A percentile compares a stretch with the other conserved stretches of the same genome.
Evolutionary conservation across 1,284 basidiomycete species (phyloP).

Genomic region (Fomitiporia mediterranea): DNA sequence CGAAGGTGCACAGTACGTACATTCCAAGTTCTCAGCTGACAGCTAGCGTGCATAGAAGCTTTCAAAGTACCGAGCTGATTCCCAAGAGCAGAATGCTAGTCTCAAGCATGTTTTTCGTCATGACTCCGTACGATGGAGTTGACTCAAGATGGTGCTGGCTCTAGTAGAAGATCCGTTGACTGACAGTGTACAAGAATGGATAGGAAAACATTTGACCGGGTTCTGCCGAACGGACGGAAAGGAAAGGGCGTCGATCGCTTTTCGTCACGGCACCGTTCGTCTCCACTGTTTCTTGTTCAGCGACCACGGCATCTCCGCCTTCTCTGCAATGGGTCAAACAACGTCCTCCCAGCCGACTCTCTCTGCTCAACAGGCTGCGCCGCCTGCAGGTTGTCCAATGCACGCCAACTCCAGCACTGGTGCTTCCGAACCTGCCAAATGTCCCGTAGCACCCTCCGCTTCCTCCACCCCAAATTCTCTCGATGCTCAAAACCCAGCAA

Average conservation of each 20-base stretch:
- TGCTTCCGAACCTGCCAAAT: constrained; percentile 10
- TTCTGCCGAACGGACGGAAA: neutral
- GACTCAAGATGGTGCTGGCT: too few species aligned
- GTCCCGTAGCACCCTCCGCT: constrained; percentile 11
- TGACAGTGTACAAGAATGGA: neutral
- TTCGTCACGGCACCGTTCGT: neutral
- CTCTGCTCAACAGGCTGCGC: neutral
- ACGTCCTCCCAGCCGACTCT: constrained; percentile 13
- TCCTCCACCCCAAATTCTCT: neutral
- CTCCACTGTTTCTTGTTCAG: neutral
- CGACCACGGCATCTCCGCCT: neutral
- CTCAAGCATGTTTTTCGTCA: too few species aligned
- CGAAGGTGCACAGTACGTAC: too few species aligned
- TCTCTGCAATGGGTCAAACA: constrained; percentile 15
- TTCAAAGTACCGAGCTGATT: too few species aligned
- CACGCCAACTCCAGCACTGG: constrained; percentile 9
- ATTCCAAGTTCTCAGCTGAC: too few species aligned
- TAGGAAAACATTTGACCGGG: neutral
- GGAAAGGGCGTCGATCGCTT: neutral
- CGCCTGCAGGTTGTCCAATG: constrained; percentile 19
- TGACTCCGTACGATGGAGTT: too few species aligned
- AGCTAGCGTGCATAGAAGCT: too few species aligned
- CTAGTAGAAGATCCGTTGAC: neutral
- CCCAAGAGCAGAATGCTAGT: too few species aligned
- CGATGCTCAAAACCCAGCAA: constrained; percentile 6